Conservation (phyloP, 73 alveolate genomes). For the Symbiodinium natans region DNA sequence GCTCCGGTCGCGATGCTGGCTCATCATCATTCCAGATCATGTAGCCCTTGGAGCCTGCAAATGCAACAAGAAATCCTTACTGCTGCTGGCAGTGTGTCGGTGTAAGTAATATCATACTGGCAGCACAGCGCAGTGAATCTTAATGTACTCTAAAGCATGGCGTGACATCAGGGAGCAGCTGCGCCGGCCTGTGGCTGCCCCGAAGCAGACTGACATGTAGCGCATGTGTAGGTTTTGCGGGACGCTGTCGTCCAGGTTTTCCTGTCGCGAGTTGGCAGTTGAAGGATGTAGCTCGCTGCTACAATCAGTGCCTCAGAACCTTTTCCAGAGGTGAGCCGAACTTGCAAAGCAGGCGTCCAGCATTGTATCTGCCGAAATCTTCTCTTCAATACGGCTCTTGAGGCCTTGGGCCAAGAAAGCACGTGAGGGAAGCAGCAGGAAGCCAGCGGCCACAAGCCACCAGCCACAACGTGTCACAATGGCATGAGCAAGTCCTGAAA, state of each 20-base stretch:
- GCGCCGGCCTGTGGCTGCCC: background rate
- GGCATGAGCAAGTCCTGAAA: background rate
- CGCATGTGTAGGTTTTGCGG: background rate
- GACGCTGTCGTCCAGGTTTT: background rate
- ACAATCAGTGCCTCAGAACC: too few species aligned
- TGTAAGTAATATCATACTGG: too few species aligned
- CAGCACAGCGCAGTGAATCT: too few species aligned
- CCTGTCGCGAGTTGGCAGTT: too few species aligned
- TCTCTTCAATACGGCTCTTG: background rate
- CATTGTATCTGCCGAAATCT: background rate
- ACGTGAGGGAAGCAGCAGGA: background rate
- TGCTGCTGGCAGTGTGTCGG: too few species aligned
- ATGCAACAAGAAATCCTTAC: too few species aligned
- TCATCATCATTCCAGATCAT: background rate
- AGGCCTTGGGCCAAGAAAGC: background rate
- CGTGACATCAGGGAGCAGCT: background rate
- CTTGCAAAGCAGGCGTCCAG: background rate
- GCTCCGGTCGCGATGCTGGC: background rate
- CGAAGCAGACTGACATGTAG: background rate
- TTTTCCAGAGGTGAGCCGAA: too few species aligned
- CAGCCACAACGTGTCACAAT: background rate
- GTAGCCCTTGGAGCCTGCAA: background rate
- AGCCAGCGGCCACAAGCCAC: too few species aligned
- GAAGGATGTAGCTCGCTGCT: too few species aligned
- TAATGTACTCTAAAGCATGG: background rate